These are phyloP conservation scores for Schwanniomyces polymorphus DNA, from an alignment of 805 yeast species.

Conservation along the genomic window DNA sequence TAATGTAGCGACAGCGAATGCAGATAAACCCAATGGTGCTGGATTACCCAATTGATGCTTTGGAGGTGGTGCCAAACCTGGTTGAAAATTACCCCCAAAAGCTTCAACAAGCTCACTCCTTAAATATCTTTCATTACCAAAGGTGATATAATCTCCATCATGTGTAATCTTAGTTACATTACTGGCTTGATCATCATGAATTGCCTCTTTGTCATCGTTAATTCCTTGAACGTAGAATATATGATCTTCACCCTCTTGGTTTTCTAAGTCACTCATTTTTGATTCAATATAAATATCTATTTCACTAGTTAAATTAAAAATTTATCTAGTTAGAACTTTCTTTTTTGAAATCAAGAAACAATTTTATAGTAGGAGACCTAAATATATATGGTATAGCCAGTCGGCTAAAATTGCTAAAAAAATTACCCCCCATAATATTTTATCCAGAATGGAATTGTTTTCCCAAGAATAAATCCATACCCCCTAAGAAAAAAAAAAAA, in stretches of 20 bases:
- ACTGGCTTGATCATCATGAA: conserved; percentile 2
- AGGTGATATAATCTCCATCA: conserved; percentile 63
- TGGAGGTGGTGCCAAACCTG: conserved; percentile 41
- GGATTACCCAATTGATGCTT: conserved; percentile 57
- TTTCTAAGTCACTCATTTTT: conserved; percentile 32
- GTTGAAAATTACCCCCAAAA: conserved; percentile 40
- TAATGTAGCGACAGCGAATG: conserved; percentile 65
- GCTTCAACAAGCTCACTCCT: conserved; percentile 45
- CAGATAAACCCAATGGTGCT: conserved; percentile 62
- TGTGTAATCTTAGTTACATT: conserved; percentile 30
- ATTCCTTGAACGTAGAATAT: conserved; percentile 14
- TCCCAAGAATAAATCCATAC: too few relatives aligned
- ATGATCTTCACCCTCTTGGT: conserved; percentile 32
- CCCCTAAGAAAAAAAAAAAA: too few relatives aligned
- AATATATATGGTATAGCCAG: too few relatives aligned
- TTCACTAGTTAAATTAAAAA: too few relatives aligned
- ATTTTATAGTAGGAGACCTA: conserved; percentile 1
- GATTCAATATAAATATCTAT: too few relatives aligned
- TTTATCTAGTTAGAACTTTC: too few relatives aligned
- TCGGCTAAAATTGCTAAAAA: too few relatives aligned
- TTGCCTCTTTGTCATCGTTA: conserved; percentile 8
- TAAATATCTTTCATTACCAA: conserved; percentile 71
- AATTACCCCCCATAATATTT: too few relatives aligned
- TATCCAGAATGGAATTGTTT: too few relatives aligned
- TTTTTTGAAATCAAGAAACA: too few relatives aligned